Evolutionary conservation across 1,284 basidiomycete species (phyloP).

Genomic region (Hemileia vastatrix): DNA sequence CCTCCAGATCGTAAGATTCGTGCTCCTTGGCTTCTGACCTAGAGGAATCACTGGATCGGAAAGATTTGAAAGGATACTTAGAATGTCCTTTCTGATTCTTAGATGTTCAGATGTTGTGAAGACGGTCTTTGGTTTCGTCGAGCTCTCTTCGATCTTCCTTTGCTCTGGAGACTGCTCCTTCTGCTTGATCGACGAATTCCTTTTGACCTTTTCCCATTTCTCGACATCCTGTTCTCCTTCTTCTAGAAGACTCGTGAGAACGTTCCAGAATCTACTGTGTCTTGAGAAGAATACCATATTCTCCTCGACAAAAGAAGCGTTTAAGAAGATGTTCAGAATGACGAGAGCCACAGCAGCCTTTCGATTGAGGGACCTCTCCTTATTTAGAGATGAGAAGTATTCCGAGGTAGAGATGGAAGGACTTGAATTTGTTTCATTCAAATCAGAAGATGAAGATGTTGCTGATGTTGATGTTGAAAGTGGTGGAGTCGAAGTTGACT

Average conservation of each 20-base stretch:
- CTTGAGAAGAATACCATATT: neutral
- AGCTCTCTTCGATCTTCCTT: neutral
- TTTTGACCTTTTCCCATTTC: neutral
- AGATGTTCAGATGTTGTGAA: constrained; percentile 37
- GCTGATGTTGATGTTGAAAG: neutral
- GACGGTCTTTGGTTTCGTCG: neutral
- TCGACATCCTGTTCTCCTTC: neutral
- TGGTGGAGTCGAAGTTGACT: neutral
- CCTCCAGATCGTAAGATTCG: constrained; percentile 31
- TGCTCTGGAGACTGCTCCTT: neutral
- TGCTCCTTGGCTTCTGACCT: constrained; percentile 12
- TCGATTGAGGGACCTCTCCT: constrained; percentile 24
- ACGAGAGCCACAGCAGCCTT: neutral
- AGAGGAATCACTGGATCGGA: constrained; percentile 31
- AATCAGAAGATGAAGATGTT: neutral
- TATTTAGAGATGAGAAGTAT: neutral
- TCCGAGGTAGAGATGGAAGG: neutral
- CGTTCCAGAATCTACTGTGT: neutral
- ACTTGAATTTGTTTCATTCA: neutral
- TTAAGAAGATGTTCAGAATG: neutral
- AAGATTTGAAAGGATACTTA: constrained; percentile 34
- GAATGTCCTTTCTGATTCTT: constrained; percentile 37
- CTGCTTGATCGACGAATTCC: neutral
- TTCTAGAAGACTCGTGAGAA: neutral
- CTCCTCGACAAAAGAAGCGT: neutral